phyloP scores from a whole-genome alignment of 306 rosid species.

The Luffa acutangula region DNA sequence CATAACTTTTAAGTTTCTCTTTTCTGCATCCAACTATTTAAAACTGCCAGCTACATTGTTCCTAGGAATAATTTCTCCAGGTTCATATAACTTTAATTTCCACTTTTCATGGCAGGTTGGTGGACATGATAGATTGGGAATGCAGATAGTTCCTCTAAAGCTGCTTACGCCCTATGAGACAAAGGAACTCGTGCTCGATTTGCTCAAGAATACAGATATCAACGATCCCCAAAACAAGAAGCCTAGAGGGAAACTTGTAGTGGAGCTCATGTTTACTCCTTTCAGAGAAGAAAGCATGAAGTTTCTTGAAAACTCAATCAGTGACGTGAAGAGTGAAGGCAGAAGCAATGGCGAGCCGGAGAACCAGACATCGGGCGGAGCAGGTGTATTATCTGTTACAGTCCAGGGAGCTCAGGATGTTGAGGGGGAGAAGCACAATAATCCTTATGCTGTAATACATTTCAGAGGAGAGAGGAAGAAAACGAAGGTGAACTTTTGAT shows the following conservation, averaged over 20 bases:
- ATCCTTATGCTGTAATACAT: conserved; percentile 58
- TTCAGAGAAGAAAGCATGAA: conserved; percentile 58
- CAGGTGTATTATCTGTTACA: conserved; percentile 62
- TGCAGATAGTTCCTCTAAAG: conserved; percentile 74
- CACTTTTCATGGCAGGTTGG: conserved; percentile 43
- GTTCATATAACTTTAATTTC: not conserved
- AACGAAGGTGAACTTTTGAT: conserved; percentile 47
- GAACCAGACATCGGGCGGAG: conserved; percentile 38
- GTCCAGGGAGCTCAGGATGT: conserved; percentile 68
- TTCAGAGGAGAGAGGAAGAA: conserved; percentile 67
- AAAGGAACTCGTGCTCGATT: conserved; percentile 53
- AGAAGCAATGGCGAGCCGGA: conserved; percentile 8
- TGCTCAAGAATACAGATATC: conserved; percentile 59
- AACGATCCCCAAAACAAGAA: conserved; percentile 50
- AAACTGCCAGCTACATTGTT: not conserved
- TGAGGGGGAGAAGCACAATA: conserved; percentile 74
- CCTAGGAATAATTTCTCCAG: not conserved
- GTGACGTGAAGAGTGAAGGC: conserved; percentile 29
- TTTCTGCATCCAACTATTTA: not conserved
- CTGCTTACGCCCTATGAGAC: conserved; percentile 47
- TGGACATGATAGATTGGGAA: conserved; percentile 68
- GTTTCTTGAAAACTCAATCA: conserved; percentile 19
- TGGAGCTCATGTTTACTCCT: conserved; percentile 68
- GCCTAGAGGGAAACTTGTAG: conserved; percentile 56
- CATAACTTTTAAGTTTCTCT: not conserved